A percentile compares a stretch with the other conserved stretches of the same genome.
Conservation (phyloP, 2,329 filamentous ascomycete species). For the Clonostachys chloroleuca region DNA sequence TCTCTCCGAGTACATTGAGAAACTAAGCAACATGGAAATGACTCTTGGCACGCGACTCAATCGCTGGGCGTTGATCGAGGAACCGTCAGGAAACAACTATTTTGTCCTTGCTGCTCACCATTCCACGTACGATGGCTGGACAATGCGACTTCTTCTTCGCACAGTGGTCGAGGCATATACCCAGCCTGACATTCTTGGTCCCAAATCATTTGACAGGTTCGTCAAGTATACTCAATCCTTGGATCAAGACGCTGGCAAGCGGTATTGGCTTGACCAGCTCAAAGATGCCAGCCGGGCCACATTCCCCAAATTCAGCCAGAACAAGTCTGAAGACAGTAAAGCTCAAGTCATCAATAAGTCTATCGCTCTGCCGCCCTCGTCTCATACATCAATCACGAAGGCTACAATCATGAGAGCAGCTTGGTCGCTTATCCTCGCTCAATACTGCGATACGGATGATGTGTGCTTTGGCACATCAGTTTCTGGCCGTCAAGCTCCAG, state of each 20-base stretch:
- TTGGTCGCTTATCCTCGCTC: conserved; percentile 14
- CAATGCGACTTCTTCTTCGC: neutral
- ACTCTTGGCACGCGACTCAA: neutral
- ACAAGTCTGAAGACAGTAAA: conserved; percentile 1
- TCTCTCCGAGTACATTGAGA: neutral
- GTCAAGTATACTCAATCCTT: conserved; percentile 32
- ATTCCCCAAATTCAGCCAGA: conserved; percentile 8
- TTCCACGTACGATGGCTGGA: conserved; percentile 17
- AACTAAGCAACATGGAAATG: neutral
- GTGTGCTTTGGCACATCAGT: conserved; percentile 14
- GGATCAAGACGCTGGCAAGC: neutral
- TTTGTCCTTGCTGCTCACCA: conserved; percentile 17
- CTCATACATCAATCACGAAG: conserved; percentile 3
- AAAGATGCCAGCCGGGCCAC: conserved; percentile 2
- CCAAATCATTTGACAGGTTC: neutral
- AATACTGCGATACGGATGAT: conserved; percentile 9
- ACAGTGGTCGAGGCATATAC: neutral
- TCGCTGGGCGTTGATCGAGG: neutral
- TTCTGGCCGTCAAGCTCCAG: conserved; percentile 11
- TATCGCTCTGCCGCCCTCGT: neutral
- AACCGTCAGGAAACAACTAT: neutral
- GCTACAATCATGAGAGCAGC: conserved; percentile 15
- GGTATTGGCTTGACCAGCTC: conserved; percentile 1
- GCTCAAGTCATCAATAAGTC: conserved; percentile 6
- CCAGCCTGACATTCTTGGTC: neutral